These are phyloP conservation scores for Crassisporium funariophilum DNA, from an alignment of 768 basidiomycete species.

Conservation along the genomic window DNA sequence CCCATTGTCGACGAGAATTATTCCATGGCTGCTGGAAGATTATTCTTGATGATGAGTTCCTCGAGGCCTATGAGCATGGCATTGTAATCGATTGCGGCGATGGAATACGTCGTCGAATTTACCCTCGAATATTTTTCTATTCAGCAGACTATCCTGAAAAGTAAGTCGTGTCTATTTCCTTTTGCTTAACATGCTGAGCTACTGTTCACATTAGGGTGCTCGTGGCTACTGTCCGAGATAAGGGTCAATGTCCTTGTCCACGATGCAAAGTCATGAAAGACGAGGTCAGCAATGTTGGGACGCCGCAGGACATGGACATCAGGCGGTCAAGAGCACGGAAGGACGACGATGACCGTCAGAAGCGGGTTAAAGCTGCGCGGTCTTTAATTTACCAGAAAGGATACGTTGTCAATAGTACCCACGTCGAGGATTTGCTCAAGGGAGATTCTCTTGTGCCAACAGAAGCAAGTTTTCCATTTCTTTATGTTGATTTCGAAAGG, in stretches of 20 bases:
- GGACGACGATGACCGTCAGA: constrained; percentile 5
- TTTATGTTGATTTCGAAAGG: too few species aligned
- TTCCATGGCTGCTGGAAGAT: too few species aligned
- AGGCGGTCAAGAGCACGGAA: too few species aligned
- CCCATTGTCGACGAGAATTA: constrained; percentile 17
- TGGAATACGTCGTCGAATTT: background rate
- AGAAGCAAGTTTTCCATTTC: constrained; percentile 12
- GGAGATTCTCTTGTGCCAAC: constrained; percentile 11
- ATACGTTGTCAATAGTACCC: constrained; percentile 12
- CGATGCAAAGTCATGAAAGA: constrained; percentile 6
- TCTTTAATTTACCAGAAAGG: constrained; percentile 9
- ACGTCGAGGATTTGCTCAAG: constrained; percentile 16
- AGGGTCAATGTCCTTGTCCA: constrained; percentile 11
- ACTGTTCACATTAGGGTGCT: too few species aligned
- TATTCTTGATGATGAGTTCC: too few species aligned
- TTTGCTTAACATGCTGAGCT: too few species aligned
- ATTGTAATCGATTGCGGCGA: too few species aligned
- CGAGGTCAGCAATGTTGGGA: background rate
- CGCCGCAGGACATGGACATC: too few species aligned
- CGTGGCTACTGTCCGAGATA: constrained; percentile 10
- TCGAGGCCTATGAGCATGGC: too few species aligned
- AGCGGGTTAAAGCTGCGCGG: constrained; percentile 4
- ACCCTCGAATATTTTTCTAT: background rate
- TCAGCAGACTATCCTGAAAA: too few species aligned
- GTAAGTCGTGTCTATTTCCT: too few species aligned